phyloP scores from a whole-genome alignment of 148 eudicot genomes.

The Tetragonia tetragonoides region DNA sequence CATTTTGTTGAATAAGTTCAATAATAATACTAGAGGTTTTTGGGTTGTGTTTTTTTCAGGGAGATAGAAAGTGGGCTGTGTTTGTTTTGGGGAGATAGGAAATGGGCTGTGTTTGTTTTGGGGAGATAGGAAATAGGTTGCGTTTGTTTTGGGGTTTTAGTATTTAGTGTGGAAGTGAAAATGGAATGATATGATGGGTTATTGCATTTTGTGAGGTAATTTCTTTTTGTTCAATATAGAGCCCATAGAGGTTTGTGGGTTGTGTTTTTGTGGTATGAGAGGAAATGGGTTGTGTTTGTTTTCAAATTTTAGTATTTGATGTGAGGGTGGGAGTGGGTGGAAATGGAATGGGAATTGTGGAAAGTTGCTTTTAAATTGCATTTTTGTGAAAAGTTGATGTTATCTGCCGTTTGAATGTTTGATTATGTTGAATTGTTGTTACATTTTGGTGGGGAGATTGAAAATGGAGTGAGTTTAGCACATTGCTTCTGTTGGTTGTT shows the following conservation, averaged over 20 bases:
- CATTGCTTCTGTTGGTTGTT: neutral
- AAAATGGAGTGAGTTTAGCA: neutral
- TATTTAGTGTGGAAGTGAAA: too few relatives aligned
- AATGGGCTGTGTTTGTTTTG: too few relatives aligned
- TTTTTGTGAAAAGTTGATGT: neutral
- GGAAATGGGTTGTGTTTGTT: neutral
- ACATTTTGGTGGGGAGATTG: neutral
- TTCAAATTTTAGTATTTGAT: neutral
- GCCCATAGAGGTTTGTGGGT: neutral
- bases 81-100: too few relatives aligned
- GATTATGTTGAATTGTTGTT: neutral
- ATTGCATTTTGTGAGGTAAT: too few relatives aligned
- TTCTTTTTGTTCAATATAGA: too few relatives aligned
- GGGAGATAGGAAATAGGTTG: too few relatives aligned
- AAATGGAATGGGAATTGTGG: neutral
- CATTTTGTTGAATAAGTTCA: neutral
- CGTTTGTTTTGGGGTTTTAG: neutral
- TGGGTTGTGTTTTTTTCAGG: neutral
- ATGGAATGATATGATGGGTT: too few relatives aligned
- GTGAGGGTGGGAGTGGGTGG: too few relatives aligned
- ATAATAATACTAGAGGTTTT: neutral
- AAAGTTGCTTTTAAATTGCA: neutral
- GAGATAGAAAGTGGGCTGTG: neutral
- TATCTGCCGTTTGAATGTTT: neutral
- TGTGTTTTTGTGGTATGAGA: neutral